Base-by-base conservation (phyloP, 2,329 filamentous ascomycete genomes). In the Talaromyces albobiverticillius region DNA sequence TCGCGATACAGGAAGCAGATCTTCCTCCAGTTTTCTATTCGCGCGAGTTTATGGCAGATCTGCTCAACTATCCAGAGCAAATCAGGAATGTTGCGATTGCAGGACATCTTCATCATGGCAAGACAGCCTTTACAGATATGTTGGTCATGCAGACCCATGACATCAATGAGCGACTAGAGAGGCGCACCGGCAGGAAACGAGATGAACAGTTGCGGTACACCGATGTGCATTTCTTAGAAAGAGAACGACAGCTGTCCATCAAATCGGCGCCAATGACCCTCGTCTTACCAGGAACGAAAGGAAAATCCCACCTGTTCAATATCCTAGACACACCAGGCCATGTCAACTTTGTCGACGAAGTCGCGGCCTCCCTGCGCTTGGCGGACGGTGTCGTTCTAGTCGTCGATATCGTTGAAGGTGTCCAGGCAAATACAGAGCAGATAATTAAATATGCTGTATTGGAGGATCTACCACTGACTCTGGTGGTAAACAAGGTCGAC, bases 91-190 rank as follows among this genome's bases (percentile, higher is more conserved):
- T 99, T 61, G 93, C 92, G 1, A 78, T 99, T 48, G 91, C 89
- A 4, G 94, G 94, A 50, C 93, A 99, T 71, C 73, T 99, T 54
- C 94, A 99, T 69, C 94, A 99, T 72, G 94, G 94, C 62, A 99
- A 99, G 79, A 99, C 94, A 10, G 90, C 93, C 0, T 90, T 99
- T 61, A 91, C 97, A 88, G 94, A 99, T 71, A 97, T 96, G 90
- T 78, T 99, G 61, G 94, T 99, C 11, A 79, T 93, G 66, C 90
- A 99, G 75, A 99, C 94, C 38, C 94, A 99, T 69, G 88, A 96
- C 63, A 85, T 97, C 51, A 79, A 83, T 49, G 85, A 90, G 43
- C 84, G 87, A 63, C 75, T 95, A 59, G 88, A 96, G 61, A 88
- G 88, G 73, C 85, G 89, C 70, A 87, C 84, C 53, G 92, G 93